Conservation (phyloP, 2,329 filamentous ascomycete genomes). For the Aureobasidium vineae region DNA sequence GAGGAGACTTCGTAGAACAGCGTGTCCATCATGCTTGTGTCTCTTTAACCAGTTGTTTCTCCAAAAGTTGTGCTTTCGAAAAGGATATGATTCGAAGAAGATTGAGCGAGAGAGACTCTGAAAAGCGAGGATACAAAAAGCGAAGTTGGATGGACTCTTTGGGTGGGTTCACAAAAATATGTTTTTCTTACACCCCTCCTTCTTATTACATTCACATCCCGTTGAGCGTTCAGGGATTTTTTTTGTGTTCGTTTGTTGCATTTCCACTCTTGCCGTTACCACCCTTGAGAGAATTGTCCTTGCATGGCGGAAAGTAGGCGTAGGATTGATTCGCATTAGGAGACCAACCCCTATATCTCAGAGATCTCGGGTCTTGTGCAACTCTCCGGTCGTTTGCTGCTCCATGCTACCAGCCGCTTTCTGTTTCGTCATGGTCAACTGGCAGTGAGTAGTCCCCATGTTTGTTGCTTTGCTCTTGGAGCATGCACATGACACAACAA, state of each 20-base stretch:
- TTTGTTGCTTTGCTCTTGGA: no score
- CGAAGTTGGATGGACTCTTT: neutral
- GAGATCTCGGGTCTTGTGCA: no score
- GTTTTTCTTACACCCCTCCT: neutral
- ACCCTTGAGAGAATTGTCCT: no score
- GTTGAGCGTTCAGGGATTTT: conserved; percentile 15
- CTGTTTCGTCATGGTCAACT: no score
- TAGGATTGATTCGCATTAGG: neutral
- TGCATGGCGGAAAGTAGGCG: neutral
- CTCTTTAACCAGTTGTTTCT: neutral
- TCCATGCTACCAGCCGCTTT: no score
- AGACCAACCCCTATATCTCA: no score
- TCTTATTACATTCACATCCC: conserved; percentile 1
- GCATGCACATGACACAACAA: no score
- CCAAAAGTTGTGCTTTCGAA: conserved; percentile 9
- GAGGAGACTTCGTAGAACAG: conserved; percentile 47
- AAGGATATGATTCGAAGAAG: neutral
- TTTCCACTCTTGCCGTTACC: neutral
- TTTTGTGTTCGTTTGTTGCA: no score
- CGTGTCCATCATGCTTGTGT: neutral
- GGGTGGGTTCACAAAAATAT: neutral
- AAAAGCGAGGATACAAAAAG: neutral
- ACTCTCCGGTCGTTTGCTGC: no score
- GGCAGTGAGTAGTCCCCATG: no score
- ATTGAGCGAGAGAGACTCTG: neutral